Base-by-base conservation (phyloP, 345 rosid genomes). In the Eucalyptus curtisii region DNA sequence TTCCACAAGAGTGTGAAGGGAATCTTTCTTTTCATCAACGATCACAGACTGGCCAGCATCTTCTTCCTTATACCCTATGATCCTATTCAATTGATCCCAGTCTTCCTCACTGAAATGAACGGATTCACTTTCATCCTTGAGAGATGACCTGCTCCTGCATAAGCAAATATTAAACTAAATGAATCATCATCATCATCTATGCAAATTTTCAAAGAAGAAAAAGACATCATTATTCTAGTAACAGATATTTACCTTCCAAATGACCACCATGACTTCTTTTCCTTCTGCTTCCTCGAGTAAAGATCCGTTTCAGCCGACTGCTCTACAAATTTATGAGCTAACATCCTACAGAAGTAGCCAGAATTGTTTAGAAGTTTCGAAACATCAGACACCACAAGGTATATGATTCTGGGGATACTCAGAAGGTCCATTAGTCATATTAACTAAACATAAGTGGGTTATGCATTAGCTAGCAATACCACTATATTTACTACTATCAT, bases 281-380 rank as follows among this genome's bases (percentile, higher is more conserved):
- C 91, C 92, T 95, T 94, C 91, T 95, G 97, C 90, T 91, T 92
- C 96, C 92, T 94, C 45, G 64, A 87, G 87, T 91, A 53, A 88
- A 90, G 89, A 90, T 93, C 96, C 53, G 96, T 93, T 89, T 94
- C 98, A 47, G 93, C 71, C 19, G 98, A 95, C 89, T 90, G 91
- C 91, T 96, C 93, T 90, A 98, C 98, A 92, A 97, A 95, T 92
- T 95, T 98, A 94, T 96, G 99, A 47, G 99, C 99, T 93, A 97
- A 89, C 99, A 97, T 98, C 94, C 99, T 98, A 92, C 90, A 91
- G 79, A n/a, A 76, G 84, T 40, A 76, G 30, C 84, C 47, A 40
- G 45, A 42, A 76, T 33, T 13, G 9, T 76, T 40, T 76, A 76
- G 47, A 76, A 76, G 16, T 40, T 76, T 44, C 30, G 10, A 52